Conservation (phyloP, 768 basidiomycete genomes). For the Chalciporus sphaerocephalus region DNA sequence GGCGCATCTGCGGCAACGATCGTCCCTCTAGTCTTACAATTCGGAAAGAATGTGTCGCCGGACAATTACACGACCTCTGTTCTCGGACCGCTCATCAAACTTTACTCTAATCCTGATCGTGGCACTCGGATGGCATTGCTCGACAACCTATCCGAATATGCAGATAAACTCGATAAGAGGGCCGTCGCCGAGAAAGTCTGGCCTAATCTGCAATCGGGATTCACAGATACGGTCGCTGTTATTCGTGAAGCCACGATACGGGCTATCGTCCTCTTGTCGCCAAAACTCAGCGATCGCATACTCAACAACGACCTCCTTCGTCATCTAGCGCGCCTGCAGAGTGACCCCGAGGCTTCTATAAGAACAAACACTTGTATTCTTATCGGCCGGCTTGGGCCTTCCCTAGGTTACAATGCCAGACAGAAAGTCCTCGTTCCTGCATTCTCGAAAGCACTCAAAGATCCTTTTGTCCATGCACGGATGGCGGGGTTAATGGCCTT, state of each 20-base stretch:
- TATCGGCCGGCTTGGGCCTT: slow-evolving; percentile 84
- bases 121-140: slow-evolving; percentile 92
- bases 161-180: slow-evolving; percentile 82
- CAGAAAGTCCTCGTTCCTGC: slow-evolving; percentile 97
- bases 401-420: slow-evolving; percentile 82
- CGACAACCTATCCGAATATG: slow-evolving; percentile 79
- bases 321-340: slow-evolving; percentile 87
- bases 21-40: slow-evolving; percentile 77
- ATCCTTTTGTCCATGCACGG: slow-evolving; percentile 86
- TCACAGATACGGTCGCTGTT: slow-evolving; percentile 88
- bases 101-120: slow-evolving; percentile 87
- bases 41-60: slow-evolving; percentile 66
- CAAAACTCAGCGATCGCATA: slow-evolving; percentile 89
- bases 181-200: slow-evolving; percentile 85
- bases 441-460: slow-evolving; percentile 84
- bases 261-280: slow-evolving; percentile 75
- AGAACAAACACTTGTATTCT: slow-evolving; percentile 97
- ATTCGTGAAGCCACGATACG: slow-evolving; percentile 94
- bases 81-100: slow-evolving; percentile 73
- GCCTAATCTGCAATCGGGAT: slow-evolving; percentile 96
- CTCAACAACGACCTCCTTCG: slow-evolving; percentile 96
- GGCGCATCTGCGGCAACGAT: slow-evolving; percentile 73
- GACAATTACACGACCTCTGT: slow-evolving; percentile 68
- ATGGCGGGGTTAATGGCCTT: slow-evolving; percentile 94
- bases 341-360: slow-evolving; percentile 89